Evolutionary conservation across 305 asterid species (phyloP).

Genomic region (Fraxinus baroniana): DNA sequence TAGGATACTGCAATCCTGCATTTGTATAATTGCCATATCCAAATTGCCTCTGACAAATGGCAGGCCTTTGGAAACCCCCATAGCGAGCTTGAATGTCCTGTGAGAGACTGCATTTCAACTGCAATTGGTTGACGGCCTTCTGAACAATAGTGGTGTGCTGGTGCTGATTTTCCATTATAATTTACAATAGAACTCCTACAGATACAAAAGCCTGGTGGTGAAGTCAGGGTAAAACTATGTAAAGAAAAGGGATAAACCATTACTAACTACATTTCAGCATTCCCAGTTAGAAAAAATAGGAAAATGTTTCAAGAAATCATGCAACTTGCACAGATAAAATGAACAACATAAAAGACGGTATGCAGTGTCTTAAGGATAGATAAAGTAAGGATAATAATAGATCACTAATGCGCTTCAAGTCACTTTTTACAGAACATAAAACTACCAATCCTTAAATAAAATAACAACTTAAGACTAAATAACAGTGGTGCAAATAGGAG

Average conservation of each 20-base stretch:
- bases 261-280: background rate
- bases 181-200: conserved; percentile 4
- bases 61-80: conserved; percentile 19
- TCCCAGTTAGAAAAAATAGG: background rate
- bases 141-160: conserved; percentile 22
- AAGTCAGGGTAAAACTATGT: background rate
- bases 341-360: background rate
- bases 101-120: conserved; percentile 12
- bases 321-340: background rate
- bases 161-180: conserved; percentile 9
- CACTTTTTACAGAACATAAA: background rate
- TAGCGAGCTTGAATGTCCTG: conserved; percentile 15
- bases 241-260: background rate
- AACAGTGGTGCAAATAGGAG: background rate
- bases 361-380: background rate
- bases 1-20: conserved; percentile 14
- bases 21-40: conserved; percentile 12
- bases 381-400: background rate
- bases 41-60: background rate
- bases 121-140: conserved; percentile 19
- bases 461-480: background rate
- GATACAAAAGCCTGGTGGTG: background rate
- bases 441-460: background rate
- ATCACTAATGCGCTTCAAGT: background rate
- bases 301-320: background rate